A percentile compares a stretch with the other conserved stretches of the same genome.
Evolutionary conservation across 495 filamentous ascomycete species (phyloP).

Genomic region (Cercophora scortea): DNA sequence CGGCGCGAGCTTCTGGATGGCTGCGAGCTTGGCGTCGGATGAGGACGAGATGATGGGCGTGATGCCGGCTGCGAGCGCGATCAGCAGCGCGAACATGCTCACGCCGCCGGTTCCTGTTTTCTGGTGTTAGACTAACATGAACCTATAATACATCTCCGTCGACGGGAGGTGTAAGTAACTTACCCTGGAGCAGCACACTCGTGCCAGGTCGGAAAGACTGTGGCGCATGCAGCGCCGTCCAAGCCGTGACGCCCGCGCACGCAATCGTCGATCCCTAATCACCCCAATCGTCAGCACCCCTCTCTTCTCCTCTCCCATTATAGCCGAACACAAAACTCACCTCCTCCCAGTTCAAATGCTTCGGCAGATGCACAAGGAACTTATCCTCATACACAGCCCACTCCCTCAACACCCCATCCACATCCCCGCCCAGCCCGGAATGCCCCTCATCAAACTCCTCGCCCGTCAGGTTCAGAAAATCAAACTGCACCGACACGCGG

Average conservation of each 20-base stretch:
- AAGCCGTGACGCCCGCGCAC: conserved; percentile 10
- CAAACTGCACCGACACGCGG: conserved; percentile 15
- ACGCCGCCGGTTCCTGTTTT: conserved; percentile 12
- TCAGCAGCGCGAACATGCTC: conserved; percentile 11
- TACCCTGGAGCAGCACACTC: conserved; percentile 1
- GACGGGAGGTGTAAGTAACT: no score
- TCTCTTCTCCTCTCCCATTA: not conserved
- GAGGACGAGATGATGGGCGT: conserved; percentile 33
- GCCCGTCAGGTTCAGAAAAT: conserved; percentile 11
- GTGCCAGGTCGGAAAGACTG: not conserved
- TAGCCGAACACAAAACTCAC: not conserved
- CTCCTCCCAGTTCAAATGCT: conserved; percentile 14
- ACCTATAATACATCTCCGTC: no score
- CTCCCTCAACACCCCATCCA: conserved; percentile 23
- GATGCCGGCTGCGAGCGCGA: conserved; percentile 17
- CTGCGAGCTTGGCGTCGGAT: conserved; percentile 21
- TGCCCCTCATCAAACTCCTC: not conserved
- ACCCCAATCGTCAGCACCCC: not conserved
- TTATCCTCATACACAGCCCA: conserved; percentile 20
- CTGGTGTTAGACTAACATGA: no score
- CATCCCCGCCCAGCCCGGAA: conserved; percentile 9
- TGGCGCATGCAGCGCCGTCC: conserved; percentile 3
- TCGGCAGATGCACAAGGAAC: conserved; percentile 17
- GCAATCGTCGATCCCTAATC: conserved; percentile 5
- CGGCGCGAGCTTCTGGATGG: not conserved